Base-by-base conservation (phyloP, 179 eudicot species). In the Nepenthes alata region DNA sequence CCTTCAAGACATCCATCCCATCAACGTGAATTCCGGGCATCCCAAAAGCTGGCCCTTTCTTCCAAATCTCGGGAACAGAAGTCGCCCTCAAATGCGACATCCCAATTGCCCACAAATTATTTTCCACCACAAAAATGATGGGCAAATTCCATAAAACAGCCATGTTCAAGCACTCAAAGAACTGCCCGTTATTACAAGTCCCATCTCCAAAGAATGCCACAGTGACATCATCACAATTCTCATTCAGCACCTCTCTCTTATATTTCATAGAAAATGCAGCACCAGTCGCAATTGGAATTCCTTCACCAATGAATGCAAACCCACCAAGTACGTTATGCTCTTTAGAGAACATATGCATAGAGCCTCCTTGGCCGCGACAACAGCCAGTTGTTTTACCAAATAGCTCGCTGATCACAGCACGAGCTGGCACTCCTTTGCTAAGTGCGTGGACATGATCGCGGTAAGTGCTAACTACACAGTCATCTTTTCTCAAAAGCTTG, bases 271-370 rank as follows among this genome's bases (percentile, higher is more conserved):
- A 78, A 77, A 90, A 87, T 0, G 97, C 97, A 55, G 97, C 95
- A 5, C 97, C 97, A 0, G 96, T 85, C 1, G 97, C 97, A 14
- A 91, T 87, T 0, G 96, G 97, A 63, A 91, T 91, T 11, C 97
- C 97, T 72, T 91, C 97, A 15, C 97, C 97, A 3, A 88, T 91
- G 77, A 88, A 91, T 55, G 97, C 97, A 66, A 91, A 91, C 2
- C 96, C 97, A 47, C 97, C 97, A 16, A 91, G 84, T 54, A 91
- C 54, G 14, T 91, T 91, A 74, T 88, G 90, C 71, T 91, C 96
- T 58, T 84, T 84, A 15, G 96, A 88, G 72, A 91, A 91, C 97
- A 91, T 85, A 72, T 91, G 97, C 97, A 91, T 88, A n/a, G 96
- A 91, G 38, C 97, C 97, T 56, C 97, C 97, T 78, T 91, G 97